Evolutionary conservation across 768 basidiomycete genomes (phyloP).

Genomic region (Kwoniella dejecticola): DNA sequence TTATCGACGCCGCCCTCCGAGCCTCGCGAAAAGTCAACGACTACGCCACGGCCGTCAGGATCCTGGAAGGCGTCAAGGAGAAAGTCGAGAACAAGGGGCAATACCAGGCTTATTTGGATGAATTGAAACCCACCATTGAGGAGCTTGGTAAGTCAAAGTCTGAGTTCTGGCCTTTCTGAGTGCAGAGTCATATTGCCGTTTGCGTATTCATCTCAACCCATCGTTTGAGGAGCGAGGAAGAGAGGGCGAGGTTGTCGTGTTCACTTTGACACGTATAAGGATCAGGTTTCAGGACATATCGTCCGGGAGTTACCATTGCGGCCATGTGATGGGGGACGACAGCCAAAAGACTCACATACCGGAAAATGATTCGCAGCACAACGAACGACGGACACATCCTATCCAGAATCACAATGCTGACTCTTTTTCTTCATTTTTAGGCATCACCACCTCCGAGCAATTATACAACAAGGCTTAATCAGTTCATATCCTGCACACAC

Average conservation of each 20-base stretch:
- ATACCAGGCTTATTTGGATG: constrained; percentile 89
- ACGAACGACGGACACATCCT: neutral
- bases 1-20: constrained; percentile 53
- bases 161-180: constrained; percentile 17
- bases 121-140: constrained; percentile 81
- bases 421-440: constrained; percentile 53
- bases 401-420: neutral
- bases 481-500: neutral
- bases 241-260: too few relatives aligned
- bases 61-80: constrained; percentile 93
- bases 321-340: too few relatives aligned
- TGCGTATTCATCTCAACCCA: too few relatives aligned
- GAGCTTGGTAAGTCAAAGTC: constrained; percentile 75
- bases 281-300: too few relatives aligned
- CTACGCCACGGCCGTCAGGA: constrained; percentile 92
- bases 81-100: constrained; percentile 98
- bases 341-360: too few relatives aligned
- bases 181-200: too few relatives aligned
- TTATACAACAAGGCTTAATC: constrained; percentile 58
- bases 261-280: too few relatives aligned
- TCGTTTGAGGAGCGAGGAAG: neutral
- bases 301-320: too few relatives aligned
- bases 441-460: constrained; percentile 67
- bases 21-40: constrained; percentile 78
- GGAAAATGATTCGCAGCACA: neutral